Base-by-base conservation (phyloP, 208 protist species). In the Acanthamoeba triangularis region DNA sequence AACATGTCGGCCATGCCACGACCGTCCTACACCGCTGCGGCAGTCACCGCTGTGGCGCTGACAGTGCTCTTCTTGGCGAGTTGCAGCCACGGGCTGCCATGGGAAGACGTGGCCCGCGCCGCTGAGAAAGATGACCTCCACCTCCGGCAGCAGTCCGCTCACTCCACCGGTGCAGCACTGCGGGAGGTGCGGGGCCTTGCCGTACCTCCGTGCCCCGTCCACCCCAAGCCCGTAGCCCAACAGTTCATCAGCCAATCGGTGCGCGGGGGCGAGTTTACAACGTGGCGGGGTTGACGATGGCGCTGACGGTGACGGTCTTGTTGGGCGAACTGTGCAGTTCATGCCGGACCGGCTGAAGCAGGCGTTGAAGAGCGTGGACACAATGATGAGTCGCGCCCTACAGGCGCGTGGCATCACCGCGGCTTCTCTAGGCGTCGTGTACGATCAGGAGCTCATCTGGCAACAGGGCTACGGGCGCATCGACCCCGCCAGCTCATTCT, bases 361-460 rank as follows among this genome's bases (percentile, higher is more conserved):
- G 30, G 65, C 65, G 65, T 18, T 72, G n/a, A 14, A 14, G 8
- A 33, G 11, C 13, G 65, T 72, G n/a, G 65, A 72, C 30, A 2
- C 65, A 2, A 72, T 72, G 30, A 72, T 72, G 65, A 1, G 13
- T 3, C 18, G 30, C 28, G 65, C 65, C 14, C 28, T 72, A 1
- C 30, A 30, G 30, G 65, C 65, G 14, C 65, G 65, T 8, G 44
- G 44, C 35, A 82, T 88, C 61, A n/a, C 87, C 4, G 87, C 87
- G 3, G 87, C 44, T 14, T 93, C 87, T 5, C 28, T 93, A 0
- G 87, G 87, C 3, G 61, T 93, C 1, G 87, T 93, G 18, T 93
- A 93, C 23, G 87, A 93, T 14, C 87, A 93, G 35, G 59, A 67
- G 61, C 63, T 93, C 5, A 74, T 93, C 16, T 93, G 87, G 87